Evolutionary conservation across 2,329 filamentous ascomycete species (phyloP).

Genomic region (Aciculosporium take): DNA sequence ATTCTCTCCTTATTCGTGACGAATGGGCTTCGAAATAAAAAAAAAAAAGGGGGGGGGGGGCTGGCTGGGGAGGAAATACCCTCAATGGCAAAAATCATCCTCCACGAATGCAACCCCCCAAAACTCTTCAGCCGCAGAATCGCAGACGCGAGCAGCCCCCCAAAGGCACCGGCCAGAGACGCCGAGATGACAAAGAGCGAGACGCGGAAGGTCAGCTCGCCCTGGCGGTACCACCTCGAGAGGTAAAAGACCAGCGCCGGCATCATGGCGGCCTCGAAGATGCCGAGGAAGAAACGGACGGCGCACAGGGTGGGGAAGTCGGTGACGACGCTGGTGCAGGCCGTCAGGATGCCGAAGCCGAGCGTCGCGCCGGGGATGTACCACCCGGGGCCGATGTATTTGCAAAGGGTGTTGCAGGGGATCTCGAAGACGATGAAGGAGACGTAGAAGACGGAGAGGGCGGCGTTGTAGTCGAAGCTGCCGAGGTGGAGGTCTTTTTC

Average conservation of each 20-base stretch:
- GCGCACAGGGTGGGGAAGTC: constrained; percentile 31
- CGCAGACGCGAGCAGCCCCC: constrained; percentile 46
- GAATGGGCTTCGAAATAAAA: too few species aligned
- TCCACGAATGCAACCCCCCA: constrained; percentile 43
- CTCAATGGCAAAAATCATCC: constrained; percentile 62
- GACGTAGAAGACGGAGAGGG: constrained; percentile 49
- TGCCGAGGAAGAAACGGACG: constrained; percentile 44
- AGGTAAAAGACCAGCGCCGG: constrained; percentile 54
- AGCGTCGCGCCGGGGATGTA: constrained; percentile 45
- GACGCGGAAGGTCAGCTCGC: constrained; percentile 48
- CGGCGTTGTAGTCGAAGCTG: constrained; percentile 46
- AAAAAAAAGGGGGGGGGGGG: too few species aligned
- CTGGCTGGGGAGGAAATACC: too few species aligned
- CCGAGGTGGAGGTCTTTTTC: constrained; percentile 37
- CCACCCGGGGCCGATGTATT: constrained; percentile 50
- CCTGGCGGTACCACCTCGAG: constrained; percentile 47
- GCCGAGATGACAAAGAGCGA: constrained; percentile 53
- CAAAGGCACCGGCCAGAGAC: constrained; percentile 51
- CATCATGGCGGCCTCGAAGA: constrained; percentile 52
- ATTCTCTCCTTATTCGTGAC: background rate
- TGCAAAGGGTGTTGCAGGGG: constrained; percentile 47
- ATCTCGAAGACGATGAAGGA: constrained; percentile 53
- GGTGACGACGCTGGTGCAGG: constrained; percentile 47
- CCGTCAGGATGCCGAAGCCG: constrained; percentile 42
- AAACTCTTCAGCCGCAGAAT: constrained; percentile 46